A percentile compares a stretch with the other conserved stretches of the same genome.
Evolutionary conservation across 2,329 filamentous ascomycete species (phyloP).

Genomic region (Fragosphaeria purpurea): DNA sequence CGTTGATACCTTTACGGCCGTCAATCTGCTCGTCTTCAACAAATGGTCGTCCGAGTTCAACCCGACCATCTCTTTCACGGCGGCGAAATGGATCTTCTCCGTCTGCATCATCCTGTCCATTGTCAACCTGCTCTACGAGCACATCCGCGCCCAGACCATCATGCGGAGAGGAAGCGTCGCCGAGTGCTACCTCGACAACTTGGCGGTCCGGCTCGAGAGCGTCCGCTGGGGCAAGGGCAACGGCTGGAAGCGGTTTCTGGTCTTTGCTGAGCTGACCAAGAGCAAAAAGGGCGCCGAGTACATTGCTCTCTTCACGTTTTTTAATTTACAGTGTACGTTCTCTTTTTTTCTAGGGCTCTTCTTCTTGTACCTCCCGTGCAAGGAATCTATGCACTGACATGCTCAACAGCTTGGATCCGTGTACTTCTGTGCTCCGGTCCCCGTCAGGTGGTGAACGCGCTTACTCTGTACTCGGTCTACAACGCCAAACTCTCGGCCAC

Average conservation of each 20-base stretch:
- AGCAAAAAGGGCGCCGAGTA: slow-evolving; percentile 87
- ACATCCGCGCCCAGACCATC: slow-evolving; percentile 67
- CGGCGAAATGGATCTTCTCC: slow-evolving; percentile 93
- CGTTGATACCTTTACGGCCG: slow-evolving; percentile 85
- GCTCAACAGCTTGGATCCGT: slow-evolving; percentile 63
- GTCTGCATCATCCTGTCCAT: slow-evolving; percentile 87
- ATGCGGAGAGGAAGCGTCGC: slow-evolving; percentile 80
- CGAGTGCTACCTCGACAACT: slow-evolving; percentile 79
- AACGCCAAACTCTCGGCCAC: slow-evolving; percentile 59
- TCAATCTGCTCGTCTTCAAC: slow-evolving; percentile 83
- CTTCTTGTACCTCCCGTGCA: too few relatives aligned
- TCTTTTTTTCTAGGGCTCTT: neutral
- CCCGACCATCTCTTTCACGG: slow-evolving; percentile 63
- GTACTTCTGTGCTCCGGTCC: slow-evolving; percentile 86
- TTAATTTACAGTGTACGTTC: slow-evolving; percentile 54
- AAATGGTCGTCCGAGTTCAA: slow-evolving; percentile 78
- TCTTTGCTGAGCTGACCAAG: slow-evolving; percentile 84
- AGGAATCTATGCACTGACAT: neutral
- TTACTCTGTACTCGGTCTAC: slow-evolving; percentile 82
- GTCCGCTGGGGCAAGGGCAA: slow-evolving; percentile 63
- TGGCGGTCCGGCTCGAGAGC: slow-evolving; percentile 78
- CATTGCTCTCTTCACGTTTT: slow-evolving; percentile 83
- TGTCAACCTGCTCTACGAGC: slow-evolving; percentile 70
- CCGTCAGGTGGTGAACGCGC: slow-evolving; percentile 79
- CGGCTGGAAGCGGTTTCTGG: slow-evolving; percentile 84